Conservation (phyloP, 345 rosid species). For the Bruguiera gymnorhiza region DNA sequence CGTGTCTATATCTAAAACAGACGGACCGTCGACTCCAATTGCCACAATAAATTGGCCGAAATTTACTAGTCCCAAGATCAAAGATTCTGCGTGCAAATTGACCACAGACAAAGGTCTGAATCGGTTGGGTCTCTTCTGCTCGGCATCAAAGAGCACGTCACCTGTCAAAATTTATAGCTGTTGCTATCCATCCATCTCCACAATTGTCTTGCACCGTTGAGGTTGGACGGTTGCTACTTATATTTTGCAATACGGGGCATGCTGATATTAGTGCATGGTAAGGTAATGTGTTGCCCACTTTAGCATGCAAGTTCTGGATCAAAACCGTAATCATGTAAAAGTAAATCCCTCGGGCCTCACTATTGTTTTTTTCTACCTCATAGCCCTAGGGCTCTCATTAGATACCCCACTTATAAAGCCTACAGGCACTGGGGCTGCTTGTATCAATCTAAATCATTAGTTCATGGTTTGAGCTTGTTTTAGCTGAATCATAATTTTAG, state of each 20-base stretch:
- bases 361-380: neutral
- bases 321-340: slow-evolving; percentile 24
- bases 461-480: neutral
- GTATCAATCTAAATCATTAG: slow-evolving; percentile 17
- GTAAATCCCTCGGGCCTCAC: neutral
- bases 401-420: slow-evolving; percentile 21
- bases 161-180: neutral
- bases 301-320: slow-evolving; percentile 18
- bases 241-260: slow-evolving; percentile 7
- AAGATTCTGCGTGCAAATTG: neutral
- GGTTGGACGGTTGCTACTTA: slow-evolving; percentile 8
- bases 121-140: neutral
- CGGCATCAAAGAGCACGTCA: neutral
- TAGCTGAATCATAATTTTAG: neutral
- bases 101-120: neutral
- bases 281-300: slow-evolving; percentile 2
- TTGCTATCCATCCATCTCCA: neutral
- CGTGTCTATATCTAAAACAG: slow-evolving; percentile 2
- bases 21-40: neutral
- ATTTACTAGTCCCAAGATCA: neutral
- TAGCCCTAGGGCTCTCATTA: neutral
- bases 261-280: slow-evolving; percentile 18
- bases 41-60: neutral
- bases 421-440: slow-evolving; percentile 21
- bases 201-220: slow-evolving; percentile 4